Evolutionary conservation across 129 eudicot species (phyloP).

Genomic region (Saposhnikovia divaricata): DNA sequence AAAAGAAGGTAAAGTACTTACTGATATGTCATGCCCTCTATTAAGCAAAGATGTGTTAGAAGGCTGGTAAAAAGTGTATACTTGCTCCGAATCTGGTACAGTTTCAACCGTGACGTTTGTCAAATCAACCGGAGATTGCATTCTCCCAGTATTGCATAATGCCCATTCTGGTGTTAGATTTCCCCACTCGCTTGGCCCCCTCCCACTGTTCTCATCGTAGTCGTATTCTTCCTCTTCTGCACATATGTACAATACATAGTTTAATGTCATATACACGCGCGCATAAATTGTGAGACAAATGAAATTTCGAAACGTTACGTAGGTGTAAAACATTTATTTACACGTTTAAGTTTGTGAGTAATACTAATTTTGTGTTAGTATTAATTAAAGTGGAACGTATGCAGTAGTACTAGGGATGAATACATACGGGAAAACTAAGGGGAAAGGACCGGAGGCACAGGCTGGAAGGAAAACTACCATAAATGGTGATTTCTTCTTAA

Average conservation of each 20-base stretch:
- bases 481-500: too few species aligned
- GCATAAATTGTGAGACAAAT: neutral
- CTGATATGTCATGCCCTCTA: conserved; percentile 55
- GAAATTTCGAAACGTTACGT: neutral
- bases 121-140: conserved; percentile 59
- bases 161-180: conserved; percentile 47
- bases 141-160: conserved; percentile 37
- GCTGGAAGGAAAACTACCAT: too few species aligned
- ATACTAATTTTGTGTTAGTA: neutral
- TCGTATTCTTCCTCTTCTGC: conserved; percentile 46
- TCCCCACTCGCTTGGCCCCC: conserved; percentile 58
- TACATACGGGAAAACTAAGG: too few species aligned
- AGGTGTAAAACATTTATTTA: neutral
- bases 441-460: too few species aligned
- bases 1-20: conserved; percentile 3
- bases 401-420: neutral
- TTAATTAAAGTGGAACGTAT: neutral
- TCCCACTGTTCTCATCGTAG: conserved; percentile 21
- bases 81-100: conserved; percentile 12
- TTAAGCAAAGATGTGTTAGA: conserved; percentile 25
- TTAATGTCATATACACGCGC: neutral
- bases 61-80: conserved; percentile 28
- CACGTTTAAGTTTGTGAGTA: neutral
- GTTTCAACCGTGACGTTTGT: conserved; percentile 21
- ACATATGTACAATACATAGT: neutral